A percentile compares a stretch with the other conserved stretches of the same genome.
These are phyloP conservation scores for Neurospora sp. DNA, from an alignment of 495 filamentous ascomycete genomes.

Conservation along the genomic window DNA sequence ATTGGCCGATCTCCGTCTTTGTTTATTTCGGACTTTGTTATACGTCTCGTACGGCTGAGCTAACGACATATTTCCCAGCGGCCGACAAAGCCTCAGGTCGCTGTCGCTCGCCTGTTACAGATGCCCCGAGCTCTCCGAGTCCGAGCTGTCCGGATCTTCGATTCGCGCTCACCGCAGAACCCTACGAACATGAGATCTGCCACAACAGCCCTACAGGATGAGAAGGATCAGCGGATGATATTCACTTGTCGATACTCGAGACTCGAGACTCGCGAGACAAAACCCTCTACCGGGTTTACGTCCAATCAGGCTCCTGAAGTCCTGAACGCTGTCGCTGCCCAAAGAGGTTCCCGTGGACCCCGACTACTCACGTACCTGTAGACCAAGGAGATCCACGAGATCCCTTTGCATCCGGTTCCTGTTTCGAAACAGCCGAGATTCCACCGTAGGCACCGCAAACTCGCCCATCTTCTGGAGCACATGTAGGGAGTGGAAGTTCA, in stretches of 20 bases:
- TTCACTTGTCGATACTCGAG: not conserved
- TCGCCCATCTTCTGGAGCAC: not conserved
- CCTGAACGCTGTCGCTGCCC: not conserved
- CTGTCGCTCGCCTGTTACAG: not conserved
- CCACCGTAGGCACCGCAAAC: not conserved
- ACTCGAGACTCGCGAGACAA: not conserved
- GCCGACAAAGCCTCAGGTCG: not conserved
- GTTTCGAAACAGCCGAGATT: not conserved
- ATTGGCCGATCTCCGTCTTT: not conserved
- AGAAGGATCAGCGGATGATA: not conserved
- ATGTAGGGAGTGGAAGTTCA: not conserved
- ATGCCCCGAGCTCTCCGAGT: not conserved
- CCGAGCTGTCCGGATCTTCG: not conserved
- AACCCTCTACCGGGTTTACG: not conserved
- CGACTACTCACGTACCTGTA: not conserved
- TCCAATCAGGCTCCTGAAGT: not conserved
- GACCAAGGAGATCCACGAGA: not conserved
- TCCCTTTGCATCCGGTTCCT: not conserved
- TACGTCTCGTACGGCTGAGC: not conserved
- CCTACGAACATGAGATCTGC: not conserved
- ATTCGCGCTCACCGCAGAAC: not conserved
- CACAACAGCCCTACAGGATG: not conserved
- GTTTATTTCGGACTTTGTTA: not conserved
- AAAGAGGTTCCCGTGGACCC: not conserved
- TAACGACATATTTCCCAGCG: not conserved